phyloP scores from a whole-genome alignment of 106 monocot species.

The Allium sativum region DNA sequence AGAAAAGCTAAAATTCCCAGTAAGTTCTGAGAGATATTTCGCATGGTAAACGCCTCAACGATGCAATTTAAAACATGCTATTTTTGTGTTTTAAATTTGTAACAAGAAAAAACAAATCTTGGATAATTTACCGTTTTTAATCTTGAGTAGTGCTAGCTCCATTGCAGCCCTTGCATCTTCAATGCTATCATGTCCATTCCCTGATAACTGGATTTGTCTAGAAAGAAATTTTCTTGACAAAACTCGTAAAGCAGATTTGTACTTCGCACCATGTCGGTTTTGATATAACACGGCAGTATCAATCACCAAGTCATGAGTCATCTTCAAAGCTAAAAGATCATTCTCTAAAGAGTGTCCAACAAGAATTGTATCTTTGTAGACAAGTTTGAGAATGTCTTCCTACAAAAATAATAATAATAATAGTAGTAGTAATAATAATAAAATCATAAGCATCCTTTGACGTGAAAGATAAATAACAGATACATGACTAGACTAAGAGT shows the following conservation, averaged over 20 bases:
- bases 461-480: neutral
- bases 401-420: too few relatives aligned
- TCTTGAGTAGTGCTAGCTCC: slow-evolving; percentile 70
- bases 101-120: too few relatives aligned
- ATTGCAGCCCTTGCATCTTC: slow-evolving; percentile 97
- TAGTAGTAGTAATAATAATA: too few relatives aligned
- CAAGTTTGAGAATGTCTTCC: slow-evolving; percentile 66
- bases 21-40: too few relatives aligned
- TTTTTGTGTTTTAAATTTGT: too few relatives aligned
- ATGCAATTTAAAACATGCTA: too few relatives aligned
- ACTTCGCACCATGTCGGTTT: slow-evolving; percentile 19
- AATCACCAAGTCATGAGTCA: slow-evolving; percentile 72
- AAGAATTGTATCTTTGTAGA: slow-evolving; percentile 80
- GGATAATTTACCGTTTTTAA: slow-evolving; percentile 49
- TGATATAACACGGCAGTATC: slow-evolving; percentile 91
- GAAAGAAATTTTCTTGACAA: slow-evolving; percentile 63
- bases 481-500: neutral
- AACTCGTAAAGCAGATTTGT: slow-evolving; percentile 63
- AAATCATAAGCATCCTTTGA: neutral
- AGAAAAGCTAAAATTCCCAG: too few relatives aligned
- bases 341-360: slow-evolving; percentile 98
- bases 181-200: slow-evolving; percentile 78
- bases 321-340: slow-evolving; percentile 87
- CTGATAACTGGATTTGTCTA: slow-evolving; percentile 54
- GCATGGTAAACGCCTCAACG: too few relatives aligned